Conservation (phyloP, 2,329 filamentous ascomycete genomes). For the Neurospora crassa region DNA sequence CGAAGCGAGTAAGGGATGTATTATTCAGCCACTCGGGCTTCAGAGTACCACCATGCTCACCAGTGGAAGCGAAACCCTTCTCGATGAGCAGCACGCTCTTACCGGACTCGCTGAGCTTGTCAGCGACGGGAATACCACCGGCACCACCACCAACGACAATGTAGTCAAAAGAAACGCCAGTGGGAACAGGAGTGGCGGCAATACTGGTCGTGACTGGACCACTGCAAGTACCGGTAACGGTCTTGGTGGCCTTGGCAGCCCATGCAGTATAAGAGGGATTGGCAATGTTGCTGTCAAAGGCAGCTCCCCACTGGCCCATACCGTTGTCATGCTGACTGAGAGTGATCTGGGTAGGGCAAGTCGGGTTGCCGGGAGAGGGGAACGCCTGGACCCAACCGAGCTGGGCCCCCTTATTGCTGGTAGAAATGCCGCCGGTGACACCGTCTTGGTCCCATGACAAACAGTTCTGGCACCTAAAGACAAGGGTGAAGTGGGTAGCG, state of each 20-base stretch:
- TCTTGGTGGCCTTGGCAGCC: slow-evolving; percentile 24
- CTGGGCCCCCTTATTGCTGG: slow-evolving; percentile 22
- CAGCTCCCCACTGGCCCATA: slow-evolving; percentile 22
- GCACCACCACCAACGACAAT: slow-evolving; percentile 51
- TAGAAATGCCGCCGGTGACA: slow-evolving; percentile 28
- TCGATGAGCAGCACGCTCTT: slow-evolving; percentile 50
- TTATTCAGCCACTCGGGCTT: slow-evolving; percentile 47
- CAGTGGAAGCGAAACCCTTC: slow-evolving; percentile 46
- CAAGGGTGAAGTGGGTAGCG: slow-evolving; percentile 43
- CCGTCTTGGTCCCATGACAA: slow-evolving; percentile 36
- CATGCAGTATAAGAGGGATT: slow-evolving; percentile 23
- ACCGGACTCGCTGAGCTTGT: slow-evolving; percentile 49
- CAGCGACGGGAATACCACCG: slow-evolving; percentile 48
- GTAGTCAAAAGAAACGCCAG: slow-evolving; percentile 45
- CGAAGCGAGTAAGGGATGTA: slow-evolving; percentile 52
- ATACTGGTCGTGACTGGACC: slow-evolving; percentile 19
- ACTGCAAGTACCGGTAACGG: slow-evolving; percentile 18
- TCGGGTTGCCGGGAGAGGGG: slow-evolving; percentile 25
- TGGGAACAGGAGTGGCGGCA: slow-evolving; percentile 24
- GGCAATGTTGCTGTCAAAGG: slow-evolving; percentile 18
- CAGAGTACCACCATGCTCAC: slow-evolving; percentile 48
- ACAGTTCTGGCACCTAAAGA: slow-evolving; percentile 50
- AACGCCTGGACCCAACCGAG: slow-evolving; percentile 42
- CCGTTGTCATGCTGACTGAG: slow-evolving; percentile 25
- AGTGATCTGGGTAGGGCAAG: slow-evolving; percentile 21